Conservation (phyloP, 2,329 filamentous ascomycete species). For the Aspergillus tamarii region DNA sequence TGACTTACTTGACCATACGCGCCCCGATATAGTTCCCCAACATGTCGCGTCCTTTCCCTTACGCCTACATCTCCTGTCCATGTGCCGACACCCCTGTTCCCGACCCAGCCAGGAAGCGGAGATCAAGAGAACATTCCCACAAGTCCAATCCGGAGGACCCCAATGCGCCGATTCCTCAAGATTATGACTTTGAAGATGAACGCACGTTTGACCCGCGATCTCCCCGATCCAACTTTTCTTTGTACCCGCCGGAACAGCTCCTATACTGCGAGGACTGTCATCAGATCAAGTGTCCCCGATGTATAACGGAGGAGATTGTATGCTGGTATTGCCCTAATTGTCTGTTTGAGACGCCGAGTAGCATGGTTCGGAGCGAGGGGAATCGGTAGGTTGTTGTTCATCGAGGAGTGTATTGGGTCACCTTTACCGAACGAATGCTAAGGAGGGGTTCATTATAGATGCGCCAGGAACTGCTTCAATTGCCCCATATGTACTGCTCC, state of each 20-base stretch:
- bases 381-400: conserved; percentile 69
- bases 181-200: conserved; percentile 68
- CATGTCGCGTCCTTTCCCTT: conserved; percentile 64
- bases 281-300: conserved; percentile 90
- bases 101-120: conserved; percentile 43
- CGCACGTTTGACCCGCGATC: conserved; percentile 83
- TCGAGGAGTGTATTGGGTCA: background rate
- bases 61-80: conserved; percentile 67
- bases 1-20: background rate
- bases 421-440: background rate
- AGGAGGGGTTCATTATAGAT: conserved; percentile 56
- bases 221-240: conserved; percentile 82
- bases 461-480: conserved; percentile 92
- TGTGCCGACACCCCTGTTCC: conserved; percentile 57
- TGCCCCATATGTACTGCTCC: conserved; percentile 87
- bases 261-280: conserved; percentile 98
- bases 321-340: conserved; percentile 96
- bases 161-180: conserved; percentile 31
- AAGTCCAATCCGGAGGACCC: conserved; percentile 34
- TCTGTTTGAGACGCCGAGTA: conserved; percentile 93
- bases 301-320: conserved; percentile 88
- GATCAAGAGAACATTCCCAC: conserved; percentile 39
- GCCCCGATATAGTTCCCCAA: conserved; percentile 3
- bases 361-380: conserved; percentile 87
- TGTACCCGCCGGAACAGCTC: conserved; percentile 91